A percentile compares a stretch with the other conserved stretches of the same genome.
Conservation (phyloP, 345 rosid species). For the Balakata baccata region DNA sequence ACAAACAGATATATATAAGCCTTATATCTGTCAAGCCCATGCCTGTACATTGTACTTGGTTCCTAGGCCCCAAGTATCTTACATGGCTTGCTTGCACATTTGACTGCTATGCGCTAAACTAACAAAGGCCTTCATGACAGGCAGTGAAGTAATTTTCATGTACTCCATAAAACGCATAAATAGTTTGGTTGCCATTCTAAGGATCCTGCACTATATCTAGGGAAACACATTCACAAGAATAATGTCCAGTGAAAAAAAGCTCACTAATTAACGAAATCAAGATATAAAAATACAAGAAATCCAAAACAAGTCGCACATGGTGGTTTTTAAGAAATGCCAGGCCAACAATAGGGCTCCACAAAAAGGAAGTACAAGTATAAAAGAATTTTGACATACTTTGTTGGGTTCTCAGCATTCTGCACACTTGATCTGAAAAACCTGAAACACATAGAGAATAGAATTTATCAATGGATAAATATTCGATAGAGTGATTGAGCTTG, state of each 20-base stretch:
- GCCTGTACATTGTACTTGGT: background rate
- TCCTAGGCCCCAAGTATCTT: background rate
- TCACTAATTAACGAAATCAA: background rate
- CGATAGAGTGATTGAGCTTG: background rate
- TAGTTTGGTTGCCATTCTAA: background rate
- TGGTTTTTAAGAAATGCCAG: background rate
- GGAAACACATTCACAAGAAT: too few relatives aligned
- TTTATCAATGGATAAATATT: conserved; percentile 15
- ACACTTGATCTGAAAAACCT: conserved; percentile 56
- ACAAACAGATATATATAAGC: background rate
- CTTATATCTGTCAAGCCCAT: background rate
- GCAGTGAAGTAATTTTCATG: background rate
- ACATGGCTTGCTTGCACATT: background rate
- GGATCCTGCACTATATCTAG: too few relatives aligned
- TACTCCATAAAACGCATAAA: background rate
- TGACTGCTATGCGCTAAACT: background rate
- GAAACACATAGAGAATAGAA: conserved; percentile 20
- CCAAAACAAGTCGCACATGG: background rate
- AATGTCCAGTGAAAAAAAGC: too few relatives aligned
- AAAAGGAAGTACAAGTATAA: background rate
- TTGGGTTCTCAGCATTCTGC: conserved; percentile 53
- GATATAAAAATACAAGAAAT: background rate
- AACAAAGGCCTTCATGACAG: background rate
- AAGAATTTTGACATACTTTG: conserved; percentile 35
- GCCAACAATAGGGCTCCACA: background rate